phyloP scores from a whole-genome alignment of 1,284 basidiomycete genomes.

The Cryptococcus amylolentus region DNA sequence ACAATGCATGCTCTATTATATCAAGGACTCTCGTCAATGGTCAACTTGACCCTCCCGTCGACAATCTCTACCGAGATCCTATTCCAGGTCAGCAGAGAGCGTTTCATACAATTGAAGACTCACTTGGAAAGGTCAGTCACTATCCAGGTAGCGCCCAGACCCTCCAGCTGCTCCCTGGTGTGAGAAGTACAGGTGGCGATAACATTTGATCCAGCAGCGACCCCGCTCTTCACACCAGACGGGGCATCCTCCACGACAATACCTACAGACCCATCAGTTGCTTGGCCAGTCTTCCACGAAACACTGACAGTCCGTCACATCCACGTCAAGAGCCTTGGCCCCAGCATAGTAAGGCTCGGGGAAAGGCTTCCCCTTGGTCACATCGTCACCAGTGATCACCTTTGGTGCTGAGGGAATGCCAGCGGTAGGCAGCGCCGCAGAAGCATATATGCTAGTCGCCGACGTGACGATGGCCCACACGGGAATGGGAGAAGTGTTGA shows the following conservation, averaged over 20 bases:
- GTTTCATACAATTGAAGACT: constrained; percentile 1
- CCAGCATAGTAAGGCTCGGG: constrained; percentile 67
- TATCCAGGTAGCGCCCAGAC: constrained; percentile 46
- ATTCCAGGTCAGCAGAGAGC: not conserved
- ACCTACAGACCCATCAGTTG: constrained; percentile 50
- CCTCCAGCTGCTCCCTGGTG: constrained; percentile 58
- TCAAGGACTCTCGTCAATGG: constrained; percentile 19
- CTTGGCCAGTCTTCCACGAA: not conserved
- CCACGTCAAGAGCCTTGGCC: constrained; percentile 36
- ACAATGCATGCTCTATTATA: not conserved
- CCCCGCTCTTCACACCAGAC: constrained; percentile 68
- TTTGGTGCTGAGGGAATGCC: constrained; percentile 58
- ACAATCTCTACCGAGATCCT: constrained; percentile 21
- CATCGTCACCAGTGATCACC: constrained; percentile 70
- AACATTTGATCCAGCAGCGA: constrained; percentile 67
- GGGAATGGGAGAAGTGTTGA: constrained; percentile 47
- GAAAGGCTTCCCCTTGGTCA: constrained; percentile 69
- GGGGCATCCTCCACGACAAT: constrained; percentile 82
- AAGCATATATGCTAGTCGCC: constrained; percentile 65
- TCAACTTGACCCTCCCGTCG: constrained; percentile 22
- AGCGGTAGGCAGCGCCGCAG: constrained; percentile 60
- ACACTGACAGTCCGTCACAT: constrained; percentile 38
- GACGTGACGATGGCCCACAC: constrained; percentile 77
- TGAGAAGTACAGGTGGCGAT: constrained; percentile 80
- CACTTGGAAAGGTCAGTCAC: constrained; percentile 44